Conservation (phyloP, 2,329 filamentous ascomycete species). For the Teratosphaeria nubilosa region DNA sequence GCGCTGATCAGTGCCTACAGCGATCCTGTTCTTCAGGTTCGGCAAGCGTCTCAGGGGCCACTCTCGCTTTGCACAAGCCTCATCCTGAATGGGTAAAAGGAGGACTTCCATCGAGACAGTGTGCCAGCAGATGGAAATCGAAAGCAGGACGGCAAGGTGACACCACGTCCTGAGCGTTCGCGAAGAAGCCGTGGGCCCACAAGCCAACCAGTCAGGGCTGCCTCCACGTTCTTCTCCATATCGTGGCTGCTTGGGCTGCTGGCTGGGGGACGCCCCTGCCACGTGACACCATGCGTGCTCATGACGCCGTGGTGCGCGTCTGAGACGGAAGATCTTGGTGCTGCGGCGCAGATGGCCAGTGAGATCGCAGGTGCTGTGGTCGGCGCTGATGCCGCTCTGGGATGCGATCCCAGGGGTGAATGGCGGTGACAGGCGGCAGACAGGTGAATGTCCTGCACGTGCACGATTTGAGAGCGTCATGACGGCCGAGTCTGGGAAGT, state of each 20-base stretch:
- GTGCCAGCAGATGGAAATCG: constrained; percentile 3
- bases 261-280: constrained; percentile 4
- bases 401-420: constrained; percentile 6
- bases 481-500: not conserved
- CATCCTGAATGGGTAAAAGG: constrained; percentile 16
- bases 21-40: constrained; percentile 40
- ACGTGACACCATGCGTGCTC: constrained; percentile 16
- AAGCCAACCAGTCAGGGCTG: not conserved
- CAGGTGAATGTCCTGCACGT: constrained; percentile 4
- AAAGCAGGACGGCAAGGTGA: not conserved
- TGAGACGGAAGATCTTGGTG: constrained; percentile 13
- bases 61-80: constrained; percentile 36
- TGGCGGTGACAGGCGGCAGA: constrained; percentile 22
- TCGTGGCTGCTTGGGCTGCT: not conserved
- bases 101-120: constrained; percentile 5
- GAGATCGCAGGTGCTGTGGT: constrained; percentile 10
- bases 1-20: constrained; percentile 9
- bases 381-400: constrained; percentile 9
- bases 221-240: not conserved
- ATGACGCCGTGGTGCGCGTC: constrained; percentile 7
- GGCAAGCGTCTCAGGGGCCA: constrained; percentile 39
- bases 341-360: constrained; percentile 10
- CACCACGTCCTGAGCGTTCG: not conserved
- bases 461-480: not conserved
- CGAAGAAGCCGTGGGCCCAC: not conserved